These are phyloP conservation scores for Rhizopogon salebrosus DNA, from an alignment of 768 basidiomycete genomes.

Conservation along the genomic window DNA sequence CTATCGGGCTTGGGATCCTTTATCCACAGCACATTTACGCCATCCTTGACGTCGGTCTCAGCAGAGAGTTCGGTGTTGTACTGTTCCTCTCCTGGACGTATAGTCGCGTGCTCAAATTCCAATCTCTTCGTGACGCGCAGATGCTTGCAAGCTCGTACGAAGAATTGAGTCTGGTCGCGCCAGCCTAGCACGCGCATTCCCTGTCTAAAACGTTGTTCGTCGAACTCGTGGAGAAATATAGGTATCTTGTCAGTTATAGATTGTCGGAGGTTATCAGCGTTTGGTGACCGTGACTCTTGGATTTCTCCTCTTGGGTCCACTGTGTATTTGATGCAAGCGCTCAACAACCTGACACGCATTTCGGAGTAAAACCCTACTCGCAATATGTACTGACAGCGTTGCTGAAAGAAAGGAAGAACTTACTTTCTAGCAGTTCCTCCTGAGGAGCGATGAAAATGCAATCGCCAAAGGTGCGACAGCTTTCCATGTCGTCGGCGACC, in stretches of 20 bases:
- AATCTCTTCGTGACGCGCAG: constrained; percentile 55
- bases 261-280: constrained; percentile 42
- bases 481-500: constrained; percentile 77
- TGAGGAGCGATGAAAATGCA: constrained; percentile 70
- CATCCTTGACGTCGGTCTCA: constrained; percentile 43
- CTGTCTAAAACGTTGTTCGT: constrained; percentile 41
- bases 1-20: constrained; percentile 69
- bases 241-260: constrained; percentile 74
- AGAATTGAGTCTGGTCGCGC: constrained; percentile 50
- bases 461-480: constrained; percentile 68
- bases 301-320: constrained; percentile 40
- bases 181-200: constrained; percentile 58
- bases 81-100: not conserved
- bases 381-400: not conserved
- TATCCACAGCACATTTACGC: constrained; percentile 58
- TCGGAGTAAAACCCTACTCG: constrained; percentile 59
- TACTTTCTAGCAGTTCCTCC: constrained; percentile 85
- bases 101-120: constrained; percentile 33
- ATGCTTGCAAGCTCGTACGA: constrained; percentile 59
- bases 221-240: constrained; percentile 83
- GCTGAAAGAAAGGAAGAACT: not conserved
- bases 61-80: constrained; percentile 59
- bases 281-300: constrained; percentile 34
- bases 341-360: constrained; percentile 68
- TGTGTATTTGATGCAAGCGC: constrained; percentile 65